These are phyloP conservation scores for Sarcodon aspratus DNA, from an alignment of 768 basidiomycete species.

Conservation along the genomic window DNA sequence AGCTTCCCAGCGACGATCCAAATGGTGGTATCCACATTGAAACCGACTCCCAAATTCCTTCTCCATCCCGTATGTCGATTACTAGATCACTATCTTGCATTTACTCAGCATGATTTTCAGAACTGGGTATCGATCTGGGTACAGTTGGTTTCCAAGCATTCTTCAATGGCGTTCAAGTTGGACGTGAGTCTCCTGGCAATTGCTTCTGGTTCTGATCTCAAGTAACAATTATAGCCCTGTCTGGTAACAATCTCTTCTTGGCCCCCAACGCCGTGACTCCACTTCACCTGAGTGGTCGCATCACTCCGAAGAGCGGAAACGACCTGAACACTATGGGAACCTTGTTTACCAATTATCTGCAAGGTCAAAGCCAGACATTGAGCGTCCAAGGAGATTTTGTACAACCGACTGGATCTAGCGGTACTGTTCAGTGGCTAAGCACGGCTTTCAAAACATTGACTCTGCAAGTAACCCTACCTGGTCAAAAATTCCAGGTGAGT, in stretches of 20 bases:
- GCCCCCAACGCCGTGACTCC: conserved; percentile 33
- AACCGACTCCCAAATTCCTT: conserved; percentile 56
- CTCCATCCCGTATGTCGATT: conserved; percentile 42
- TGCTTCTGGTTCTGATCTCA: neutral
- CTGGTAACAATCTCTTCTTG: conserved; percentile 36
- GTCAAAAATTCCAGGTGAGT: conserved; percentile 38
- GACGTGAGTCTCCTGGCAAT: conserved; percentile 33
- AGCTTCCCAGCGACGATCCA: conserved; percentile 55
- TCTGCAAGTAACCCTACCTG: conserved; percentile 50
- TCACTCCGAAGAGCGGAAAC: conserved; percentile 48
- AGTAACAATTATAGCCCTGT: conserved; percentile 31
- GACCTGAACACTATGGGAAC: conserved; percentile 41
- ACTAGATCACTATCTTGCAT: neutral
- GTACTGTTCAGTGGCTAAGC: conserved; percentile 48
- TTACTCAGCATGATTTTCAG: conserved; percentile 16
- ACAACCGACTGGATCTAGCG: conserved; percentile 35
- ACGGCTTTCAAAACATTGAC: conserved; percentile 60
- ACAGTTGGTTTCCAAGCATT: conserved; percentile 50
- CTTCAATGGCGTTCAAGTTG: conserved; percentile 44
- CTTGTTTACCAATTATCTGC: conserved; percentile 57
- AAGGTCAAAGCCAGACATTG: conserved; percentile 52
- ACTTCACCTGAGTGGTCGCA: conserved; percentile 50
- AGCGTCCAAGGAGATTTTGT: conserved; percentile 48
- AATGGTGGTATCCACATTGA: conserved; percentile 63
- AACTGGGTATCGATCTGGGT: conserved; percentile 62